phyloP scores from a whole-genome alignment of 208 protist species.

The Crithidia fasciculata region DNA sequence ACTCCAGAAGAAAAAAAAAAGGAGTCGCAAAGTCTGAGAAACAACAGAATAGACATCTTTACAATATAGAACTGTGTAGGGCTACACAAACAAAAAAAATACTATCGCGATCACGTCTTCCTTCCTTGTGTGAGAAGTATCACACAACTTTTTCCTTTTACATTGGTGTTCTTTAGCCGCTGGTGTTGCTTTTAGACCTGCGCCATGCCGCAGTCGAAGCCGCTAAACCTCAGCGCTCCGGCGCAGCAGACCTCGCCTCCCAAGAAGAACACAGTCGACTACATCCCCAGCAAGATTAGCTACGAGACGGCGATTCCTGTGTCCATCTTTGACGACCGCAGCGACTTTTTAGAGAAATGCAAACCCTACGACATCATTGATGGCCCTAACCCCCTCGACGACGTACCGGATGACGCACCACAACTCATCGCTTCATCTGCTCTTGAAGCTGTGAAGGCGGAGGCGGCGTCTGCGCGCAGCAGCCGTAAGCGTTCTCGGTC shows the following conservation, averaged over 20 bases:
- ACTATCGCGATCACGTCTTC: too few relatives aligned
- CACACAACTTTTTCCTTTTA: too few relatives aligned
- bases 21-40: too few relatives aligned
- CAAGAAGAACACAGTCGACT: slow-evolving; percentile 53
- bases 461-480: not conserved
- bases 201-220: not conserved
- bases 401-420: slow-evolving; percentile 6
- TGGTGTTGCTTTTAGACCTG: not conserved
- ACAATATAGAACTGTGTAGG: too few relatives aligned
- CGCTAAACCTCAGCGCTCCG: not conserved
- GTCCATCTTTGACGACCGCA: slow-evolving; percentile 38
- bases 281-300: slow-evolving; percentile 57
- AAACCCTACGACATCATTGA: slow-evolving; percentile 78
- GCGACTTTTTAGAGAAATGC: slow-evolving; percentile 43
- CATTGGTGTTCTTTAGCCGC: too few relatives aligned
- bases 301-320: slow-evolving; percentile 70
- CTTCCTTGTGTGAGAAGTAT: too few relatives aligned
- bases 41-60: too few relatives aligned
- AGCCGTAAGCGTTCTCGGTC: slow-evolving; percentile 15
- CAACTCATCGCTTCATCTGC: not conserved
- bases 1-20: too few relatives aligned
- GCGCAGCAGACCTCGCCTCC: slow-evolving; percentile 1
- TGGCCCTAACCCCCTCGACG: slow-evolving; percentile 55
- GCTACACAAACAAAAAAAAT: too few relatives aligned
- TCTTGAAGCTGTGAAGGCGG: not conserved